A percentile compares a stretch with the other conserved stretches of the same genome.
These are phyloP conservation scores for Acorus calamus DNA, from an alignment of 106 monocot species.

Conservation along the genomic window DNA sequence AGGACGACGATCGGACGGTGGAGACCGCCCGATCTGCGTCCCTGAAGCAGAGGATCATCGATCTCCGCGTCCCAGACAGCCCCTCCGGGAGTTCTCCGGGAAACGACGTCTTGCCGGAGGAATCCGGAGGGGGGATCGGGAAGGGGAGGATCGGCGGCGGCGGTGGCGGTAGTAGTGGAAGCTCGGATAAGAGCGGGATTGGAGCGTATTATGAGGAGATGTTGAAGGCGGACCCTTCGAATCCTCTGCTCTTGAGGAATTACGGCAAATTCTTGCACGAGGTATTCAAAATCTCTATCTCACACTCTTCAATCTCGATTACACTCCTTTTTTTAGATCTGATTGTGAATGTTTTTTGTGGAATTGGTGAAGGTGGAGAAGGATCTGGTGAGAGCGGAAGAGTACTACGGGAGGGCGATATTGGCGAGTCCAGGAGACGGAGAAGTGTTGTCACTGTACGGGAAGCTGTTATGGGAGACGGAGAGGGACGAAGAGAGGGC, in stretches of 20 bases:
- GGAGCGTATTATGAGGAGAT: slow-evolving; percentile 47
- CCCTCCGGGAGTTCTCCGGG: neutral
- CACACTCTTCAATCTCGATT: neutral
- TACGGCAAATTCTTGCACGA: slow-evolving; percentile 75
- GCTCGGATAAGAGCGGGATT: slow-evolving; percentile 7
- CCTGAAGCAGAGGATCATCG: neutral
- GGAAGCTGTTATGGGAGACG: slow-evolving; percentile 33
- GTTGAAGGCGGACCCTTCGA: slow-evolving; percentile 51
- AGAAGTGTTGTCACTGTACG: slow-evolving; percentile 45
- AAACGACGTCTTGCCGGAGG: neutral
- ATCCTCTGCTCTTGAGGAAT: slow-evolving; percentile 64
- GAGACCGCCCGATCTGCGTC: too few relatives aligned
- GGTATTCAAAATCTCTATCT: slow-evolving; percentile 9
- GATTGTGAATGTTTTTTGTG: neutral
- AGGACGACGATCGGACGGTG: too few relatives aligned
- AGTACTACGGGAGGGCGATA: slow-evolving; percentile 42
- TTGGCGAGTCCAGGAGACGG: slow-evolving; percentile 32
- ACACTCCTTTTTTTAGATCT: neutral
- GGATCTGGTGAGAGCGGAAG: slow-evolving; percentile 33
- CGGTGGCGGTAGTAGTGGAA: slow-evolving; percentile 8
- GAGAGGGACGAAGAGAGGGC: slow-evolving; percentile 25
- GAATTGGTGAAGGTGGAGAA: slow-evolving; percentile 23
- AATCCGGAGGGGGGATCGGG: slow-evolving; percentile 16
- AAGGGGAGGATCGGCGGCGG: slow-evolving; percentile 18
- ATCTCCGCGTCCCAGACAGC: neutral